Base-by-base conservation (phyloP, 2,329 filamentous ascomycete genomes). In the Alternaria arbusti region DNA sequence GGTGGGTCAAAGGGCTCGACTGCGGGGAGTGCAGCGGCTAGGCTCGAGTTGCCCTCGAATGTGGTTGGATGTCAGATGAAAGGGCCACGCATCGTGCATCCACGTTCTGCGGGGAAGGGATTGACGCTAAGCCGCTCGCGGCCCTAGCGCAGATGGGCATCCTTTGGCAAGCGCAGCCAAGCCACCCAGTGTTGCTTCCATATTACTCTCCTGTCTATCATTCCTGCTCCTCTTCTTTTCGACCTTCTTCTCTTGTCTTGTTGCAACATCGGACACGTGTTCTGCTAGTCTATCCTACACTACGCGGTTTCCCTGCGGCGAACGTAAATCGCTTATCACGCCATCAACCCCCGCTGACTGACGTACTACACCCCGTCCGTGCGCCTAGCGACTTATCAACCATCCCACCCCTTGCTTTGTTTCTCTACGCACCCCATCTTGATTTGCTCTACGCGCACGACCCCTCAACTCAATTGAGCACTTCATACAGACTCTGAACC, bases 21-120 rank as follows among this genome's bases (percentile, higher is more conserved):
- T 63, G 70, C 63, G 68, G 70, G 64, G 70, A 62, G 62, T 25
- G 64, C 47, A 65, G 66, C 65, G 59, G 61, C 40, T 65, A 70
- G 66, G 57, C 54, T 66, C 59, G 54, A 50, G 50, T 36, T 59
- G 59, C 40, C n/a, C 26, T 15, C 23, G 30, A n/a, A 45, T 57
- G 22, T 68, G 65, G 61, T 68, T 69, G 65, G 67, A 58, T 46
- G 50, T 49, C 47, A 54, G 54, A 30, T 59, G 57, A 54, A 54
- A 54, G 52, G 58, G 36, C 57, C 54, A 54, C 47, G 65, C 49
- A 51, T 51, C 62, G 57, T 30, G 75, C 71, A 67, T 75, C 66
- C 64, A 56, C 55, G 66, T 61, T 77, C 74, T 79, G 77, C 77
- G 77, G 77, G 76, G 77, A 77, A 78, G 17, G 43, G 54, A 45